Percentiles rank a stretch among this genome's conserved stretches.
Conservation (phyloP, 208 protist species). For the Trypanosoma melophagium region DNA sequence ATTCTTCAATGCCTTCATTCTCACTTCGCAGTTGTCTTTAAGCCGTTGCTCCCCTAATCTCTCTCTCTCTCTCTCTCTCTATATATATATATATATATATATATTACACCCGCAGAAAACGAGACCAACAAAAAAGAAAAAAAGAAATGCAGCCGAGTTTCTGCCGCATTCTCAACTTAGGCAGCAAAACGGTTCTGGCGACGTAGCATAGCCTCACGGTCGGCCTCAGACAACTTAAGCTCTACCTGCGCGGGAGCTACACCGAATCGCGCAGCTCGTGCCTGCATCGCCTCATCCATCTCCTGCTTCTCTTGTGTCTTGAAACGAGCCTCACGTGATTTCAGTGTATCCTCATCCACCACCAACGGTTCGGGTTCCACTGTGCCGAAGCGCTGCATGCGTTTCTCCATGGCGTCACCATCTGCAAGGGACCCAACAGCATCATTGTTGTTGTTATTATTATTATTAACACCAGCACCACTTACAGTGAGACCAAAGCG, state of each 20-base stretch:
- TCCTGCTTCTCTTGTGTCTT: constrained; percentile 20
- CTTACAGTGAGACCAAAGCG: constrained; percentile 64
- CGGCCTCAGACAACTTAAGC: constrained; percentile 44
- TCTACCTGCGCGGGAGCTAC: constrained; percentile 1
- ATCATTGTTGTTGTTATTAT: neutral
- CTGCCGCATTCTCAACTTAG: neutral
- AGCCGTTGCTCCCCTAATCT: no score
- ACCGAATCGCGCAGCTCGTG: constrained; percentile 33
- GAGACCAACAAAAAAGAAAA: no score
- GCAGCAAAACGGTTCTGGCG: constrained; percentile 52
- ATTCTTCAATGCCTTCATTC: no score
- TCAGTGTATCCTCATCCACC: constrained; percentile 64
- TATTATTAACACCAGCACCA: neutral
- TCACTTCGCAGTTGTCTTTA: no score
- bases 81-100: no score
- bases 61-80: no score
- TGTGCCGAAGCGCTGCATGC: constrained; percentile 22
- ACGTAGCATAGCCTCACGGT: constrained; percentile 41
- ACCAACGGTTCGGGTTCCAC: constrained; percentile 29
- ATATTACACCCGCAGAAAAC: no score
- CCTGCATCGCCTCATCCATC: constrained; percentile 29
- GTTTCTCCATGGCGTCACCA: constrained; percentile 10
- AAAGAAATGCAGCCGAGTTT: no score
- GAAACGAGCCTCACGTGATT: constrained; percentile 65
- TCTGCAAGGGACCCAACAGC: neutral